Evolutionary conservation across 2,329 filamentous ascomycete species (phyloP), one percentile per base, ranked within the genome.

Genomic region (Botrytis byssoidea): DNA sequence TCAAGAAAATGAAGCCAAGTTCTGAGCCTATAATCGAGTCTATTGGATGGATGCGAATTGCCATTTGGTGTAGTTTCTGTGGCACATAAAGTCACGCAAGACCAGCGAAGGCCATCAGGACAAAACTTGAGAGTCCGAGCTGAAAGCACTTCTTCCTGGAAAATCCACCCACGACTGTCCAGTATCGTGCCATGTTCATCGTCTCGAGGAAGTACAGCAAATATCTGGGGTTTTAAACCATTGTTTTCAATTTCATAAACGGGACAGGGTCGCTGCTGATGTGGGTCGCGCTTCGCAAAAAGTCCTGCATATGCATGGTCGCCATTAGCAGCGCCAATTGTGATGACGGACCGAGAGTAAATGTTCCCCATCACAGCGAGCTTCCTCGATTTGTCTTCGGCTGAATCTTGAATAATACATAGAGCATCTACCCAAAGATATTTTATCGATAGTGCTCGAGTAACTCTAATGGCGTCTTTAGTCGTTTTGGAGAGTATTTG

Each of bases 301-400:
- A 20, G 82, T 74, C 70, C 81, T 80, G 61, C 81, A 3, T 25
- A 4, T 35, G 29, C 29, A 9, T 22, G 9, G 16, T 35, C 32
- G 20, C 51, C 9, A 20, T 20, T 22, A 10, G 32, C 20, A 60
- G 32, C 57, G 35, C 29, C 32, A 12, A 60, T 25, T 12, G 32
- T 37, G 2, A 60, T 20, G 4, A 22, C 20, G 9, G 57, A 60
- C 4, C 20, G 29, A 37, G 29, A 35, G 29, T 60, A 60, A 3
- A 37, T 37, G 8, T 60, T 20, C 3, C 57, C 57, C 18, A 35
- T 35, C 5, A 60, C 29, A 32, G 18, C 32, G 10, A 59, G 29
- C 7, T 35, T 18, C 5, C 29, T 20, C 4, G 8, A 59, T 20
- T 12, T 59, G 8, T 59, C 57, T 59, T 59, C 16, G 18, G 18